phyloP scores from a whole-genome alignment of 352 stramenopile genomes.

The Peronospora tabacina region DNA sequence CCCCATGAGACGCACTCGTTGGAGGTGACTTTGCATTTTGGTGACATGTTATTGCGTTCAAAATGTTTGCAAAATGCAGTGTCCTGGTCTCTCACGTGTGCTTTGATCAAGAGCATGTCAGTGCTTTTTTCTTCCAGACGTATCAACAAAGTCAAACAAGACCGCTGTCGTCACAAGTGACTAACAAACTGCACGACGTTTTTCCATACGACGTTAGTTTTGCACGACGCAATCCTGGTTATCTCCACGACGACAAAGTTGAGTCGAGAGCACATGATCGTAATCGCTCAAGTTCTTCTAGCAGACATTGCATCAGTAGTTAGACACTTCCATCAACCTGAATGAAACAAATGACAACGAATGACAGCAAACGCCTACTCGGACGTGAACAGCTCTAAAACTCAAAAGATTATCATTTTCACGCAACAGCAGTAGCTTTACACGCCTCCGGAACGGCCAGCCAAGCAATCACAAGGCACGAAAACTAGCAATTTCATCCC shows the following conservation, averaged over 20 bases:
- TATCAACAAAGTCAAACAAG: constrained; percentile 36
- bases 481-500: constrained; percentile 19
- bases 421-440: constrained; percentile 27
- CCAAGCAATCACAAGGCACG: neutral
- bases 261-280: constrained; percentile 10
- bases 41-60: no score
- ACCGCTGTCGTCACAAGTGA: no score
- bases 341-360: constrained; percentile 18
- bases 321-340: constrained; percentile 29
- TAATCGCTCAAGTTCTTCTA: constrained; percentile 32
- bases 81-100: constrained; percentile 5
- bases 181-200: no score
- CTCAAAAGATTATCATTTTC: neutral
- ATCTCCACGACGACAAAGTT: neutral
- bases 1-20: no score
- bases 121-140: constrained; percentile 42
- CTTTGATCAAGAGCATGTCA: constrained; percentile 43
- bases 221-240: no score
- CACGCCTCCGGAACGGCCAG: constrained; percentile 13
- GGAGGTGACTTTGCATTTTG: no score
- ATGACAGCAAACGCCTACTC: no score
- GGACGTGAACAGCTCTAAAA: no score
- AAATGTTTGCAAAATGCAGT: no score
- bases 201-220: no score
- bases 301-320: constrained; percentile 26